phyloP scores from a whole-genome alignment of 768 basidiomycete genomes.

The Serendipita vermifera region DNA sequence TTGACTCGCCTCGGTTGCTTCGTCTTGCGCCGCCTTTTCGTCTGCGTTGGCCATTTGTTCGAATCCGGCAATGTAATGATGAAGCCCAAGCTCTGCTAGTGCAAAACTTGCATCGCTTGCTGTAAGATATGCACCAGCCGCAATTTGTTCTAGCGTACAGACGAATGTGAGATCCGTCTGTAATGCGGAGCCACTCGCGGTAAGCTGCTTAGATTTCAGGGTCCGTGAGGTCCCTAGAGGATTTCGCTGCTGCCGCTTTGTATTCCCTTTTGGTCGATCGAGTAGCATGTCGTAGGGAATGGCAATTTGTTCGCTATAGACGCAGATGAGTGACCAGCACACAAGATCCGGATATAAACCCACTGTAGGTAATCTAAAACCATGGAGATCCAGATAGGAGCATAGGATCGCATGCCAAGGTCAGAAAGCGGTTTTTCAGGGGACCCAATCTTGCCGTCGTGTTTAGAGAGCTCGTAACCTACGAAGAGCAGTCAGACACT shows the following conservation, averaged over 20 bases:
- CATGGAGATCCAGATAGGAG: slow-evolving; percentile 13
- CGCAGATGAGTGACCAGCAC: not conserved
- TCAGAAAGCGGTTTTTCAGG: slow-evolving; percentile 94
- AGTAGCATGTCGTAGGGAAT: slow-evolving; percentile 22
- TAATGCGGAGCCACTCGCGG: not conserved
- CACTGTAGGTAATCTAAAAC: slow-evolving; percentile 1
- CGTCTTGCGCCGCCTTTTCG: too few species aligned
- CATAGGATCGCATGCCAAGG: slow-evolving; percentile 81
- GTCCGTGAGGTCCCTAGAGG: slow-evolving; percentile 2
- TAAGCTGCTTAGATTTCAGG: not conserved
- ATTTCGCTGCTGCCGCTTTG: not conserved
- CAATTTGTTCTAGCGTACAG: slow-evolving; percentile 7
- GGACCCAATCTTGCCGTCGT: slow-evolving; percentile 67
- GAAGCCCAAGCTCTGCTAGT: not conserved
- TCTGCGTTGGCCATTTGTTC: too few species aligned
- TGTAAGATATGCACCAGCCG: slow-evolving; percentile 1
- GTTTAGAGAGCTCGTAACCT: slow-evolving; percentile 90
- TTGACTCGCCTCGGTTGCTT: too few species aligned
- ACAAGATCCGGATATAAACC: not conserved
- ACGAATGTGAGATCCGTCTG: not conserved
- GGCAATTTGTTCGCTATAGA: not conserved
- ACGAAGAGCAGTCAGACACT: not conserved
- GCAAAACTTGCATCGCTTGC: slow-evolving; percentile 1
- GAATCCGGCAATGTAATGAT: too few species aligned
- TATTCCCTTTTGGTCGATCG: slow-evolving; percentile 2